A percentile compares a stretch with the other conserved stretches of the same genome.
Evolutionary conservation across 805 yeast genomes (phyloP).

Genomic region (Ogataea methylovora): DNA sequence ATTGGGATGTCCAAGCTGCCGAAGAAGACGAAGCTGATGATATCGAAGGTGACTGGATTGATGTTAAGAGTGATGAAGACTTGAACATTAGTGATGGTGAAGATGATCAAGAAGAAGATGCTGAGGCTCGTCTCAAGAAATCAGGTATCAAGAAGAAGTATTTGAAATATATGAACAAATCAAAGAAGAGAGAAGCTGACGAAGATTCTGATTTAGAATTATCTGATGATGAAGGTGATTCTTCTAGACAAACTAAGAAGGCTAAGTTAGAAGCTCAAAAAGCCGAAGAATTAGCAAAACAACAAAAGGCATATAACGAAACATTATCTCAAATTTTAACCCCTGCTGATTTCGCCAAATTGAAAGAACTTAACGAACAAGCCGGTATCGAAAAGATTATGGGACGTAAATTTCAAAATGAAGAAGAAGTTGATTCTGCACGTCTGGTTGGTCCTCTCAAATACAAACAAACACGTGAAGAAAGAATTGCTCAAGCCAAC

Average conservation of each 20-base stretch:
- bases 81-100: conserved; percentile 43
- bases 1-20: conserved; percentile 57
- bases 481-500: conserved; percentile 74
- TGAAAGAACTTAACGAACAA: conserved; percentile 76
- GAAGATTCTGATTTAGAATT: conserved; percentile 46
- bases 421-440: conserved; percentile 79
- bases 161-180: conserved; percentile 24
- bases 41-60: conserved; percentile 89
- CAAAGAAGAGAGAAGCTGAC: conserved; percentile 25
- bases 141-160: conserved; percentile 26
- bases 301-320: conserved; percentile 54
- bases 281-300: conserved; percentile 35
- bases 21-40: conserved; percentile 45
- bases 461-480: conserved; percentile 84
- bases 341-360: conserved; percentile 95
- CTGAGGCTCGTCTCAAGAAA: conserved; percentile 18
- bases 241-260: conserved; percentile 24
- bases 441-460: conserved; percentile 70
- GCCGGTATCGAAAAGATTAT: conserved; percentile 80
- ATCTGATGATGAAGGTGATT: conserved; percentile 28
- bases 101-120: conserved; percentile 25
- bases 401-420: conserved; percentile 54
- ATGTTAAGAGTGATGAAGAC: conserved; percentile 61
- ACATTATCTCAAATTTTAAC: conserved; percentile 53
- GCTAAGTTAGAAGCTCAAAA: conserved; percentile 22